Conservation (phyloP, 2,329 filamentous ascomycete species). For the Thielaviopsis cerberus region DNA sequence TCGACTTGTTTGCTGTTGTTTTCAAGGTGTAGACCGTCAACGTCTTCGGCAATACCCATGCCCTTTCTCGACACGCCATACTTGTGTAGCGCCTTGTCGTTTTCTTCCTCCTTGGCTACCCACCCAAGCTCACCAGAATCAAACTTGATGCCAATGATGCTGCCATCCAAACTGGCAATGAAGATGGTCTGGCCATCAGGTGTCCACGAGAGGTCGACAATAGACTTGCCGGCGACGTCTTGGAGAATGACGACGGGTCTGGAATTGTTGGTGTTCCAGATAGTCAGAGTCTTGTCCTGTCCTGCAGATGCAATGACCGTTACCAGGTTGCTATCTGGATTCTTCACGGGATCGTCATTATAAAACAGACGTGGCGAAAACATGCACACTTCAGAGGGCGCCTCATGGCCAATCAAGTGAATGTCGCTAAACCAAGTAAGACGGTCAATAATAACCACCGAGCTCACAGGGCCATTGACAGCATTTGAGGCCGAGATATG, state of each 20-base stretch:
- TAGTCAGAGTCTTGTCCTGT: constrained; percentile 85
- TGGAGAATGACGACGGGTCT: constrained; percentile 78
- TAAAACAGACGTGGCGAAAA: constrained; percentile 87
- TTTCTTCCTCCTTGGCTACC: constrained; percentile 70
- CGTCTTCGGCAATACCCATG: constrained; percentile 80
- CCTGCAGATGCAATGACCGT: constrained; percentile 94
- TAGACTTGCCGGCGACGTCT: constrained; percentile 74
- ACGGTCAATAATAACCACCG: constrained; percentile 86
- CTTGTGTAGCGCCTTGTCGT: constrained; percentile 80
- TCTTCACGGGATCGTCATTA: constrained; percentile 43
- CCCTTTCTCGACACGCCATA: constrained; percentile 77
- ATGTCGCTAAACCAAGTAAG: constrained; percentile 91
- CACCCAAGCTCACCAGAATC: constrained; percentile 77
- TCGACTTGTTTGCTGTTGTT: constrained; percentile 85
- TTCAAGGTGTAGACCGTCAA: constrained; percentile 72
- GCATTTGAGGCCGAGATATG: constrained; percentile 95
- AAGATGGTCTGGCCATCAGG: constrained; percentile 79
- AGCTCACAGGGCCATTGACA: constrained; percentile 91
- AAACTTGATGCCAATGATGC: constrained; percentile 66
- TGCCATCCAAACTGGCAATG: constrained; percentile 73
- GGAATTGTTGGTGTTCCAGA: constrained; percentile 95
- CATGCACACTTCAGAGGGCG: constrained; percentile 88
- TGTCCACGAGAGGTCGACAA: constrained; percentile 86
- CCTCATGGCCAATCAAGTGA: constrained; percentile 92
- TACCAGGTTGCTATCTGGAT: constrained; percentile 39